A percentile compares a stretch with the other conserved stretches of the same genome.
These are phyloP conservation scores for Ichthyophthirius multifiliis DNA, from an alignment of 169 alveolate genomes.

Conservation along the genomic window DNA sequence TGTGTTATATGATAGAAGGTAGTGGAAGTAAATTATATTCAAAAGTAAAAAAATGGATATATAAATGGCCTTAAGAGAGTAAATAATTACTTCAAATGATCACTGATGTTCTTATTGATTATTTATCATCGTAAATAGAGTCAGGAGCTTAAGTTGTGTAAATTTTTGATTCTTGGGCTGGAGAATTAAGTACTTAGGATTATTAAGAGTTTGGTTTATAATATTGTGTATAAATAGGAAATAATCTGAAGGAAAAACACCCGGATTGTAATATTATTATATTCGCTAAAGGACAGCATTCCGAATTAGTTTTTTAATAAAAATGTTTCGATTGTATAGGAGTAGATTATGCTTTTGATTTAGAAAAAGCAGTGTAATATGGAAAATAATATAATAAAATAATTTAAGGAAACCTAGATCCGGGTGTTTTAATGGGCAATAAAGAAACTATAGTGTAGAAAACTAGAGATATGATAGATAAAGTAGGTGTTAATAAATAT, in stretches of 20 bases:
- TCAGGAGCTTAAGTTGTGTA: constrained; percentile 38
- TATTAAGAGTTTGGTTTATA: constrained; percentile 20
- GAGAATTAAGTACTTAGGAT: constrained; percentile 21
- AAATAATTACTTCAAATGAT: constrained; percentile 5
- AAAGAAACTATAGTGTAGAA: constrained; percentile 6
- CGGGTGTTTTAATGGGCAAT: constrained; percentile 33
- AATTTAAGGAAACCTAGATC: constrained; percentile 38
- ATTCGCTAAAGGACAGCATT: constrained; percentile 26
- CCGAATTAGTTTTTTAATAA: background rate
- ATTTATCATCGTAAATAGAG: constrained; percentile 17
- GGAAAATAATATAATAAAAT: constrained; percentile 1
- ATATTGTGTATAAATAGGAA: background rate
- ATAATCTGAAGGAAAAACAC: background rate
- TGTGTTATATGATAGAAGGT: constrained; percentile 40
- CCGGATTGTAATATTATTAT: constrained; percentile 29
- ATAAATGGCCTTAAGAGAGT: constrained; percentile 9
- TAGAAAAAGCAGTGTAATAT: background rate
- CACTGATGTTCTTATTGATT: constrained; percentile 17
- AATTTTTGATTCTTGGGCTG: constrained; percentile 44
- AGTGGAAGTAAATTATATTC: constrained; percentile 22
- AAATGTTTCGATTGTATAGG: constrained; percentile 12
- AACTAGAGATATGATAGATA: constrained; percentile 15
- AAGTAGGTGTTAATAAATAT: constrained; percentile 18
- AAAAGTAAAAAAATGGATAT: constrained; percentile 39
- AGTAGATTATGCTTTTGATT: constrained; percentile 9